Evolutionary conservation across 768 basidiomycete species (phyloP), one percentile per base, ranked within the genome.

Genomic region (Infundibulicybe gibba): DNA sequence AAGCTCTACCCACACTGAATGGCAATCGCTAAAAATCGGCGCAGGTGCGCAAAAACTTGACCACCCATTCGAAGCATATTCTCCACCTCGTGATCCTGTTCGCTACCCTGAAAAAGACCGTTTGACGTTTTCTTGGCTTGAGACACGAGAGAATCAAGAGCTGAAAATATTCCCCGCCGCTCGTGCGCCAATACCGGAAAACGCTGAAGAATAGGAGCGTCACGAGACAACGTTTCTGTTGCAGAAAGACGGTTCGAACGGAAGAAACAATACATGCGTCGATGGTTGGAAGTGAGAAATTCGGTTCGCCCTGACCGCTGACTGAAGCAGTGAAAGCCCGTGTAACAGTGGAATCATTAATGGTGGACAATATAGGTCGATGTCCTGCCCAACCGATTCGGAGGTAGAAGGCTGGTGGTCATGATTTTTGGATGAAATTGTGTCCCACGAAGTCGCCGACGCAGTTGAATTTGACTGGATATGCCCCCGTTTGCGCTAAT

Each of bases 201-300:
- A 40, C 69, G 73, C 52, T 76, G 79, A 15, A 99, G 75, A 16
- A 88, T 66, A 0, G 77, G 75, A 1, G 91, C 86, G 52, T 95
- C 91, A 39, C 90, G 85, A 34, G 84, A 81, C 17, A 97, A 74
- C 46, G 91, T 94, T 48, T 88, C 88, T 13, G 91, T 84, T 10
- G 86, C 79, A 21, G 84, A 80, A 38, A 99, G 77, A 95, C 86
- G 21, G 85, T 81, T 30, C 94, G 87, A 40, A 98, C 92, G 45
- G 90, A 91, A 11, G 92, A 93, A 54, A 99, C 94, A 49, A 98
- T 87, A 64, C 85, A 94, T 12, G 94, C 0, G 94, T 91, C 2
- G 93, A 87, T 5, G 95, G 94, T 58, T 94, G 91, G 57, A 92
- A 94, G 65, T 98, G 95, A 2, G 83, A 68, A 20, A 80, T 67